These are phyloP conservation scores for Wilhelminamyces savonicus DNA, from an alignment of 805 yeast genomes.

Conservation along the genomic window DNA sequence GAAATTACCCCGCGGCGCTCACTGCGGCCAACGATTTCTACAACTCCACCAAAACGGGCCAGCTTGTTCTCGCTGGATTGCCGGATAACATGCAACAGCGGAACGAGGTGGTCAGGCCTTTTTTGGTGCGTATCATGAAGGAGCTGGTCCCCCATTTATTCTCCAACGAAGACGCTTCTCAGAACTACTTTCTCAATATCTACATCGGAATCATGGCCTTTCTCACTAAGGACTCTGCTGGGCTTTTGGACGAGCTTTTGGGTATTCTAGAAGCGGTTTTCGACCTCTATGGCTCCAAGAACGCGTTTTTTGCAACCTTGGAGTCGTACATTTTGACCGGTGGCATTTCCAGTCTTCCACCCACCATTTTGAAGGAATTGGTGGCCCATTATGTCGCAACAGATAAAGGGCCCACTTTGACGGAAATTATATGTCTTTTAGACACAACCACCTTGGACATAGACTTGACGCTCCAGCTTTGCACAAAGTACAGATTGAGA, in stretches of 20 bases:
- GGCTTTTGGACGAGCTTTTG: conserved; percentile 3
- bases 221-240: conserved; percentile 4
- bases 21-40: conserved; percentile 49
- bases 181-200: conserved; percentile 15
- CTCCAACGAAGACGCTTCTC: conserved; percentile 9
- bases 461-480: conserved; percentile 63
- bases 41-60: conserved; percentile 34
- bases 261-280: conserved; percentile 14
- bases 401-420: conserved; percentile 45
- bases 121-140: conserved; percentile 51
- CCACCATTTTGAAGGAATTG: conserved; percentile 55
- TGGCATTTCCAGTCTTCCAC: conserved; percentile 47
- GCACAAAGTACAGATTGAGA: conserved; percentile 47
- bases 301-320: conserved; percentile 45
- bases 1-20: conserved; percentile 52
- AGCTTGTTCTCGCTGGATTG: conserved; percentile 48
- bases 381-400: conserved; percentile 42
- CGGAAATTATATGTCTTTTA: conserved; percentile 62
- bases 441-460: conserved; percentile 69
- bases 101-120: conserved; percentile 42
- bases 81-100: conserved; percentile 43
- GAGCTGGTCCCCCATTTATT: conserved; percentile 45
- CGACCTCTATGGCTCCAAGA: conserved; percentile 22
- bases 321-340: conserved; percentile 46
- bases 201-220: conserved; percentile 8